These are phyloP conservation scores for Populus alba DNA, from an alignment of 345 rosid genomes.

Conservation along the genomic window DNA sequence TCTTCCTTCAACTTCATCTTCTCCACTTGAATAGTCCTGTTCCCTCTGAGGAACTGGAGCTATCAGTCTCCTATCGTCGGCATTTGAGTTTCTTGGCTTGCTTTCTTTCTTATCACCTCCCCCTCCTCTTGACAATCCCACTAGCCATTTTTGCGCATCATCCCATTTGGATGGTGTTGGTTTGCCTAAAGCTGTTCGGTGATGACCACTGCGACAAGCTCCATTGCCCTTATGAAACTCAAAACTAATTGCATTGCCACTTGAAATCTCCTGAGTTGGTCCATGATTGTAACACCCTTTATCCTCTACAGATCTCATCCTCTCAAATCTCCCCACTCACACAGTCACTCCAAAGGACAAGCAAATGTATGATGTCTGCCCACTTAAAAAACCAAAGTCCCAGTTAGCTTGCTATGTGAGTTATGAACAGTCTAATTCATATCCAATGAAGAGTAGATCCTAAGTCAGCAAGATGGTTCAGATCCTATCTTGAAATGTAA, in stretches of 20 bases:
- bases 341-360: constrained; percentile 7
- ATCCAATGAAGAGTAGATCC: background rate
- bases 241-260: constrained; percentile 39
- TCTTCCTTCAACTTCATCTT: constrained; percentile 45
- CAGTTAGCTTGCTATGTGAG: background rate
- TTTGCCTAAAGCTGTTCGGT: constrained; percentile 72
- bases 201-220: constrained; percentile 52
- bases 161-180: constrained; percentile 98
- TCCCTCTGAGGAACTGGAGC: constrained; percentile 76
- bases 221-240: constrained; percentile 74
- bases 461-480: background rate
- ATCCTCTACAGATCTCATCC: constrained; percentile 73
- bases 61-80: constrained; percentile 82
- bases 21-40: constrained; percentile 49
- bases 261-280: constrained; percentile 46
- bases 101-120: constrained; percentile 46
- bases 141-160: constrained; percentile 98
- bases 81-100: constrained; percentile 82
- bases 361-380: background rate
- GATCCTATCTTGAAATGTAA: constrained; percentile 3
- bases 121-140: constrained; percentile 58
- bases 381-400: constrained; percentile 7
- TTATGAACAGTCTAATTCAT: background rate
- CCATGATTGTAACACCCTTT: constrained; percentile 49
- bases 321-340: constrained; percentile 16